Evolutionary conservation across 75 land plant species (phyloP), one percentile per base, ranked within the genome.

Genomic region (Larix kaempferi): DNA sequence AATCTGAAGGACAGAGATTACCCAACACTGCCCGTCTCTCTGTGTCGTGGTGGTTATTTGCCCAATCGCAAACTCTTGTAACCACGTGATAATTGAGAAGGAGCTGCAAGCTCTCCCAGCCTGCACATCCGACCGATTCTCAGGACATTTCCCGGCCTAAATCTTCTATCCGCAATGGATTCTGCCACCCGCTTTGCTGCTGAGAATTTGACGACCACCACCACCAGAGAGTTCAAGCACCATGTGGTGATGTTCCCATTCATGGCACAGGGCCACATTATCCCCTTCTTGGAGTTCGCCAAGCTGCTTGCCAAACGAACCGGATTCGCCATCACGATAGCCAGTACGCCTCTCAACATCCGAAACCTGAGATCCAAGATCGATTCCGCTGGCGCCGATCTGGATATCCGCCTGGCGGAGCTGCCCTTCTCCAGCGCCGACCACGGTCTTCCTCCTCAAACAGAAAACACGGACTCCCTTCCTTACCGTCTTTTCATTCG

Each of bases 231-330:
- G 21, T 59, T 6, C 12, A 74, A n/a, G 75, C 29, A 1, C 4
- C 81, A 78, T 57, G 59, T 86, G 4, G 75, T 83, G 52, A 8
- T 86, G 71, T 67, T 86, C 56, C 88, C 88, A 0, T 77, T 77
- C 57, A 35, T 80, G 67, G 79, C 59, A 37, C 74, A 79, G 29
- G 88, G 88, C 17, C 88, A 86, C 74, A 37, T 76, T 79, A 74
- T 82, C 8, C 88, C 91, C 14, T 78, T 79, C 67, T 49, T 89
- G 63, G 83, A 88, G 26, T 77, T 86, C 39, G 88, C 89, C 16
- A 62, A 62, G 16, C 1, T 62, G 1, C 65, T 62, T 0, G 62
- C 76, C 3, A 74, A 73, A 10, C 57, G 66, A 26, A 6, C 59
- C 0, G 76, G 55, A 44, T 57, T 78, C 79, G 64, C 59, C 41